Base-by-base conservation (phyloP, 139 green algal genomes). In the Marvania coccoides region DNA sequence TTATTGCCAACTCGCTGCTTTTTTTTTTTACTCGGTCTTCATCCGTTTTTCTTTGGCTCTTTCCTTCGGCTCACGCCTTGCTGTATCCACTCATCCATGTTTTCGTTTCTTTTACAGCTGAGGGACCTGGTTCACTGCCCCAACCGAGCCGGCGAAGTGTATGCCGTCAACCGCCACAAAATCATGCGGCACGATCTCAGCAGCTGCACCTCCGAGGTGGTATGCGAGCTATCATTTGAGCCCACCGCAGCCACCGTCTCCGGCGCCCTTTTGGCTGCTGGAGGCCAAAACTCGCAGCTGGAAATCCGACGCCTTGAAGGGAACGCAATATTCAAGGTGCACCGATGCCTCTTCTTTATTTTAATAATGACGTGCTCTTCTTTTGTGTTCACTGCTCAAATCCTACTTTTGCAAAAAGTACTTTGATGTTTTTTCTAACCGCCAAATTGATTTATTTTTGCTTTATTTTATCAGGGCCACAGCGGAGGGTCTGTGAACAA, bases 231-330 rank as follows among this genome's bases (percentile, higher is more conserved):
- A 35, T 36, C 47, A 6, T 93, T 88, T 55, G 46, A 76, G 58
- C 79, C 87, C 34, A 89, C 84, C 35, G 79, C 59, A 77, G 88
- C 92, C 81, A 85, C 85, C 0, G 80, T 87, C n/a, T 70, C 61
- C 3, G 31, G 81, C 24, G 86, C 83, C 12, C 89, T 72, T 47
- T 62, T 93, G 4, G 86, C 72, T 37, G 77, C 83, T 19, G 83
- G 83, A 9, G 83, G 83, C 2, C 65, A 74, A 39, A 74, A 76
- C 31, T 82, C 73, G 28, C 69, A 89, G 75, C 60, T 79, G 46
- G 74, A 84, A 8, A 71, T 78, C 45, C 67, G 64, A 29, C 33
- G 58, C 38, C 38, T 46, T 8, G 9, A n/a, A n/a, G n/a, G n/a
- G n/a, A n/a, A n/a, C n/a, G n/a, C n/a, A n/a, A n/a, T n/a, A n/a